Evolutionary conservation across 129 eudicot species (phyloP), one percentile per base, ranked within the genome.

Genomic region (Saussurea involucrata): DNA sequence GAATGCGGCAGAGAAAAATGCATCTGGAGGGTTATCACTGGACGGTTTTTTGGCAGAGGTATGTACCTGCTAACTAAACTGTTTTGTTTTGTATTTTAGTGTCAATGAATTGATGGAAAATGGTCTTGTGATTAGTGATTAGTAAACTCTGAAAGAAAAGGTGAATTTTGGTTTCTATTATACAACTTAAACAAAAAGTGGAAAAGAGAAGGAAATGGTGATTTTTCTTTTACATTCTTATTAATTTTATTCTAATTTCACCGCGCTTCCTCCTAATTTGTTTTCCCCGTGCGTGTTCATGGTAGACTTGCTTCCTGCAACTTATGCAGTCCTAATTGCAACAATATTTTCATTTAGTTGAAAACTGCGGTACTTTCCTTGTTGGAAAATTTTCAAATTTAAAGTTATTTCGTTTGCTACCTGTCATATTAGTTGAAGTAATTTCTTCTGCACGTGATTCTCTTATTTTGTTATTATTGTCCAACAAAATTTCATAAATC

Each of bases 1-100:
- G 64, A 88, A 83, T 76, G 97, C 98, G 25, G 94, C 92, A 20
- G 90, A 90, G 72, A 89, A 80, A 84, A 89, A 84, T 74, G 94
- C 96, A 61, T 75, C 91, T 87, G 97, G 98, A 53, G 94, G 96
- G 69, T 80, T 95, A 13, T 81, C 96, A 22, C 81, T 89, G 42
- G 96, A 91, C 79, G 97, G 97, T 11, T 91, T 91, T 78, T 75
- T 95, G 73, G 88, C 98, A 7, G 71, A 89, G 98, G 98, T 53
- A 53, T 53, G 13, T 53, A 53, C 61, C 61, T 53, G 61, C 22
- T 53, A 53, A 53, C 61, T 53, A 6, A 53, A 53, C 61, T 53
- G 61, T 53, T 53, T n/a, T 1, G 5, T 2, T 49, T 49, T 1
- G 60, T 49, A 49, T 17, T 0, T 46, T 17, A 49, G 60, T 49